Percentiles rank a stretch among this genome's conserved stretches.
These are phyloP conservation scores for Echinochloa phyllopogon DNA, from an alignment of 176 grass and related monocot species.

Conservation along the genomic window DNA sequence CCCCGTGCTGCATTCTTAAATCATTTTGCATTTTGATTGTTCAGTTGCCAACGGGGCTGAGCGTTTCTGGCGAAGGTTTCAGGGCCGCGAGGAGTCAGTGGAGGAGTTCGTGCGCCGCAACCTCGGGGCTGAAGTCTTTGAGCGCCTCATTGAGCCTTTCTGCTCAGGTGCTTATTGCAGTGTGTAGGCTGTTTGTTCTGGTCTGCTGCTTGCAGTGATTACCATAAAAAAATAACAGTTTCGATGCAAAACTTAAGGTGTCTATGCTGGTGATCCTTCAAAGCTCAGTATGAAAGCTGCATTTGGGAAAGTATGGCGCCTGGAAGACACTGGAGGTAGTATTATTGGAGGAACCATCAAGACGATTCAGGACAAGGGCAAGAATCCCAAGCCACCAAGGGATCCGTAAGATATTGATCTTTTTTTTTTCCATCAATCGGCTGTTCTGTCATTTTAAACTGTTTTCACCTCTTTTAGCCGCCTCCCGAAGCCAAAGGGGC, in stretches of 20 bases:
- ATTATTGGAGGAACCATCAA: constrained; percentile 96
- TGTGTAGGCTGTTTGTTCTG: constrained; percentile 3
- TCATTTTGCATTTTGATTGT: constrained; percentile 11
- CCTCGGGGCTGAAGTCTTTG: constrained; percentile 91
- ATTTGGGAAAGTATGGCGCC: constrained; percentile 88
- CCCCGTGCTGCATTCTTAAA: constrained; percentile 19
- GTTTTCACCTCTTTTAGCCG: constrained; percentile 46
- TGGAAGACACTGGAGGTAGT: constrained; percentile 82
- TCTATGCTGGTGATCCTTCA: constrained; percentile 90
- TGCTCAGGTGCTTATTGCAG: constrained; percentile 68
- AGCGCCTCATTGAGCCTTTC: constrained; percentile 93
- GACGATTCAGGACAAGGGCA: constrained; percentile 80
- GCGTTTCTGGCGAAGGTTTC: constrained; percentile 79
- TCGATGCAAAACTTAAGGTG: constrained; percentile 50
- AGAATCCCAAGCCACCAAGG: constrained; percentile 64
- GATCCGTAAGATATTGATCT: constrained; percentile 64
- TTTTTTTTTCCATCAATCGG: constrained; percentile 21
- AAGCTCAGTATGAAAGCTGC: constrained; percentile 97
- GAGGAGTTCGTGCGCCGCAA: constrained; percentile 97
- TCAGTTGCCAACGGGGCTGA: constrained; percentile 18
- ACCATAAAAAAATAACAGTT: not conserved
- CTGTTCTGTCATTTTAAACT: constrained; percentile 15
- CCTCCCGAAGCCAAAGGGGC: constrained; percentile 84
- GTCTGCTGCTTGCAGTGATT: not conserved
- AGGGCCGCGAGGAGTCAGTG: constrained; percentile 90